Evolutionary conservation across 2,329 filamentous ascomycete species (phyloP), one percentile per base, ranked within the genome.

Genomic region (Aspergillus sp.): DNA sequence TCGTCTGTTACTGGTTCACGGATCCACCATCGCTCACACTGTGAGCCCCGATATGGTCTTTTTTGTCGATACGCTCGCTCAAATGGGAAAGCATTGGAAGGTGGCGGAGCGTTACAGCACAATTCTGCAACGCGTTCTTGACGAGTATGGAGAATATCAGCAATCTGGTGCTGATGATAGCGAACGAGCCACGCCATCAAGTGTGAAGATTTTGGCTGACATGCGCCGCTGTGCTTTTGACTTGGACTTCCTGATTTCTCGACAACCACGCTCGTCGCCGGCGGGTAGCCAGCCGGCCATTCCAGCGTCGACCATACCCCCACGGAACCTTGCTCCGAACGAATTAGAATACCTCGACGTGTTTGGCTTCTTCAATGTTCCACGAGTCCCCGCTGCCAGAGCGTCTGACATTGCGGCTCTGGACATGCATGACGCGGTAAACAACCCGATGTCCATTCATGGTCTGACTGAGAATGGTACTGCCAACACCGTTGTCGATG

Each of bases 341-440:
- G 91, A 96, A 65, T 77, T 96, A 3, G 92, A 96, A 68, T 96
- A 95, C 67, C 77, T 96, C 2, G 91, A 96, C 63, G 89, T 96
- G 0, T 96, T 97, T 68, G 90, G 94, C 62, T 96, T 95, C 67
- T 97, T 96, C 78, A 96, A 96, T 67, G 85, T 95, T 51, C 92
- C 92, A 1, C 79, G 91, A 16, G 75, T 96, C 20, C 81, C 82
- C 0, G 71, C 75, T 17, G 52, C 66, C 4, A 64, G 71, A 5
- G 64, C 66, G 1, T 57, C 65, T 10, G 65, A 67, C 19, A 58
- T 64, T 3, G 51, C 49, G 7, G 58, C 59, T 29, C 46, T 68
- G n/a, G 64, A 65, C 21, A 64, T 69, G 4, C 47, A 54, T 3
- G 62, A 58, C 5, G 13, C 65, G 9, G 62, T 65, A 19, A 58